Percentiles rank a stretch among this genome's conserved stretches.
These are phyloP conservation scores for Hyaloscypha hepaticicola DNA, from an alignment of 495 filamentous ascomycete species.

Conservation along the genomic window DNA sequence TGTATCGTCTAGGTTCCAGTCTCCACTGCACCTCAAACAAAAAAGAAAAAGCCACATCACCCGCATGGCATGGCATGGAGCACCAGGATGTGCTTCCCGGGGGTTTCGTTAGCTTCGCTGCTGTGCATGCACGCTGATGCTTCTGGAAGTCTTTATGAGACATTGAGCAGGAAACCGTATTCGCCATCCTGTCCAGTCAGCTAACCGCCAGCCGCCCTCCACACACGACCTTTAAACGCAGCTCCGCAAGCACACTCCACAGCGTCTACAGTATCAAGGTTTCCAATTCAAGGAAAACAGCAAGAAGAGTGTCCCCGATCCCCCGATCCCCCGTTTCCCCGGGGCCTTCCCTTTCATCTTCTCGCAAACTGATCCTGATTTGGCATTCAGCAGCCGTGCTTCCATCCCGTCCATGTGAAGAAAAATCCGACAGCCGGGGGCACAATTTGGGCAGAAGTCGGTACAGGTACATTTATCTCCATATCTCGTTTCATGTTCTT, in stretches of 20 bases:
- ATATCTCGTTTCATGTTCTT: neutral
- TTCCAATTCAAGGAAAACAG: neutral
- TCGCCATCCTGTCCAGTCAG: neutral
- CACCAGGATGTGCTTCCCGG: neutral
- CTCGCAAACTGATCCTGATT: neutral
- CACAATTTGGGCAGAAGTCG: too few species aligned
- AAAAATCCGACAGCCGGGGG: too few species aligned
- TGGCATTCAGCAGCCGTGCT: neutral
- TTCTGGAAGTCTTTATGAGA: neutral
- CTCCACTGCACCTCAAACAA: neutral
- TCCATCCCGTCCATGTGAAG: neutral
- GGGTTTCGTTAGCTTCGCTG: neutral
- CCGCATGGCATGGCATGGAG: neutral
- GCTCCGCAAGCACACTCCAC: neutral
- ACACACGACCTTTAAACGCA: neutral
- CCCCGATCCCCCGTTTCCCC: too few species aligned
- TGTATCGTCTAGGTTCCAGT: neutral
- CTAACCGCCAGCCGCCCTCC: neutral
- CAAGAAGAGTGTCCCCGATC: too few species aligned
- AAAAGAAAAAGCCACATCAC: neutral
- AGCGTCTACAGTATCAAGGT: neutral
- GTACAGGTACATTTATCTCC: neutral
- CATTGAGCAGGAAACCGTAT: neutral
- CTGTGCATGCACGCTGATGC: constrained; percentile 1
- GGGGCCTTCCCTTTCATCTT: neutral